Conservation (phyloP, 345 rosid genomes). For the Moricandia moricandioides region DNA sequence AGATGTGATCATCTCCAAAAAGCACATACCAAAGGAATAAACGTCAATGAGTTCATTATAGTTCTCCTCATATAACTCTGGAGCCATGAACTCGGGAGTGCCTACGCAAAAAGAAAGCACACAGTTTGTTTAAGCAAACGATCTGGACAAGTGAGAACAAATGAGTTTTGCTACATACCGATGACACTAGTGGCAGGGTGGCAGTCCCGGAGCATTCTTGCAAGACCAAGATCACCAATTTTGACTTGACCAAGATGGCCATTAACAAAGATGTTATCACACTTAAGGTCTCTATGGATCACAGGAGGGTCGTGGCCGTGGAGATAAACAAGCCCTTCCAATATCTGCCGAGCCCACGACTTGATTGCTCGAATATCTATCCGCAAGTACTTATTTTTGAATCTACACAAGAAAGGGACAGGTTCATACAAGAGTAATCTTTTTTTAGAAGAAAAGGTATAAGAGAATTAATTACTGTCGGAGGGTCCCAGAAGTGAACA, state of each 20-base stretch:
- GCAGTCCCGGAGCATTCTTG: slow-evolving; percentile 54
- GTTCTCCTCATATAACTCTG: slow-evolving; percentile 81
- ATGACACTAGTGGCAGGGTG: slow-evolving; percentile 59
- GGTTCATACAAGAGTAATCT: neutral
- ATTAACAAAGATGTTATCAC: slow-evolving; percentile 67
- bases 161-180: slow-evolving; percentile 33
- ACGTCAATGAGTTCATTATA: slow-evolving; percentile 82
- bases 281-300: slow-evolving; percentile 62
- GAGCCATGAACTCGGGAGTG: slow-evolving; percentile 93
- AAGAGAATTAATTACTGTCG: slow-evolving; percentile 49
- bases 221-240: slow-evolving; percentile 71
- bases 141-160: neutral
- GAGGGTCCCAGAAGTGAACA: slow-evolving; percentile 81
- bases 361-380: slow-evolving; percentile 63
- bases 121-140: slow-evolving; percentile 7
- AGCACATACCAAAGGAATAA: slow-evolving; percentile 84
- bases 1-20: slow-evolving; percentile 76
- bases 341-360: slow-evolving; percentile 58
- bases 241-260: slow-evolving; percentile 72
- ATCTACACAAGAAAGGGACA: slow-evolving; percentile 39
- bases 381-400: slow-evolving; percentile 51
- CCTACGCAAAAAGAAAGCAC: slow-evolving; percentile 38
- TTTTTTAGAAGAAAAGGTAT: slow-evolving; percentile 7
- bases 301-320: slow-evolving; percentile 63
- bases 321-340: slow-evolving; percentile 58